phyloP scores from a whole-genome alignment of 2,329 filamentous ascomycete genomes.

The Ophioceras dolichostomum region DNA sequence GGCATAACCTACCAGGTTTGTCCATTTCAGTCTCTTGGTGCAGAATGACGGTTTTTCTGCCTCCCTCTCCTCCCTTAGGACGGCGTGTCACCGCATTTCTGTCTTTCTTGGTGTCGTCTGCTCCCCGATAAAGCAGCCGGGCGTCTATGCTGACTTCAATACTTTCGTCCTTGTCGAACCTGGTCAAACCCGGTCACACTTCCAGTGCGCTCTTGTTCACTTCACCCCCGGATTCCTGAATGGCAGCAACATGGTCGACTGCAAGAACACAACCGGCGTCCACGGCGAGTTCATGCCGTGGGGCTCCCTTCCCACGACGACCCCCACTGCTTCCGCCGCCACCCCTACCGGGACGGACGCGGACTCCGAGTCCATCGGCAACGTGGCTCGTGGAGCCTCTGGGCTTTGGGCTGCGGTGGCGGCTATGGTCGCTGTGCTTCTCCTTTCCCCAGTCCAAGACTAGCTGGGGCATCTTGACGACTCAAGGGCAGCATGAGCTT shows the following conservation, averaged over 20 bases:
- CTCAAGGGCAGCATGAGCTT: too few relatives aligned
- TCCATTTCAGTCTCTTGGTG: too few relatives aligned
- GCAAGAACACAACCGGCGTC: slow-evolving; percentile 2
- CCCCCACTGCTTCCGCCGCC: background rate
- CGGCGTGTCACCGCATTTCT: background rate
- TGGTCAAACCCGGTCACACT: too few relatives aligned
- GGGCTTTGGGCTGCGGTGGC: too few relatives aligned
- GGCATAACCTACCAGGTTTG: slow-evolving; percentile 2
- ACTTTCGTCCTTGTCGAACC: background rate
- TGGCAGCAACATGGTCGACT: background rate
- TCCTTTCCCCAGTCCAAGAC: too few relatives aligned
- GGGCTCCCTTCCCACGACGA: slow-evolving; percentile 1
- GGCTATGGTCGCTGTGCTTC: too few relatives aligned
- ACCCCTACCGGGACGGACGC: too few relatives aligned
- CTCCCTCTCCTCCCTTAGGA: background rate
- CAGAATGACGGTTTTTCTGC: too few relatives aligned
- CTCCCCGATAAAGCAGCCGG: too few relatives aligned
- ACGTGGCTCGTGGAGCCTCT: too few relatives aligned
- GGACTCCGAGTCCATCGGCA: too few relatives aligned
- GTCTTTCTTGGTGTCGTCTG: background rate
- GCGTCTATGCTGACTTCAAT: background rate
- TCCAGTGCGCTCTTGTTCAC: slow-evolving; percentile 1
- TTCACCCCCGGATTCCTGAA: background rate
- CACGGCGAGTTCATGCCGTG: slow-evolving; percentile 1
- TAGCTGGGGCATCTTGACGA: too few relatives aligned